Conservation (phyloP, 768 basidiomycete genomes). For the Amanita inopinata region DNA sequence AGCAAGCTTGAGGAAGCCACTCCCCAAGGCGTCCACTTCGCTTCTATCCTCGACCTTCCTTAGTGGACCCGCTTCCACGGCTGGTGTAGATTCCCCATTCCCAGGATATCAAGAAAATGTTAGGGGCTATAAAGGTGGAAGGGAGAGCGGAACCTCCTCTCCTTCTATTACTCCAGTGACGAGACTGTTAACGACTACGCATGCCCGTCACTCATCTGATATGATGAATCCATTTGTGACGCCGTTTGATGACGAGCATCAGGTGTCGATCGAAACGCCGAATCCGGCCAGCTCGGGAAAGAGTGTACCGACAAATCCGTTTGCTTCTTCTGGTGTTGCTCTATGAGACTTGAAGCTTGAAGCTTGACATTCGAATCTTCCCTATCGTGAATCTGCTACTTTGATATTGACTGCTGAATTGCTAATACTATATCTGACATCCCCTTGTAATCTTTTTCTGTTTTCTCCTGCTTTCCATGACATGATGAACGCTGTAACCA, state of each 20-base stretch:
- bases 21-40: background rate
- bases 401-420: too few relatives aligned
- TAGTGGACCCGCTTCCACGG: background rate
- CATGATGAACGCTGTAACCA: too few relatives aligned
- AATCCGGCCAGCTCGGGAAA: conserved; percentile 5
- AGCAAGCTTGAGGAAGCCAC: background rate
- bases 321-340: conserved; percentile 6
- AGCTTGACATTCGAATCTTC: too few relatives aligned
- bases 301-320: conserved; percentile 5
- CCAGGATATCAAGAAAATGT: too few relatives aligned
- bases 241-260: conserved; percentile 69
- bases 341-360: too few relatives aligned
- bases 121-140: too few relatives aligned
- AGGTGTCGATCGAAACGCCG: conserved; percentile 17
- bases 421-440: too few relatives aligned
- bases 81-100: background rate
- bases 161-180: conserved; percentile 28
- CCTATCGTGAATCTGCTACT: too few relatives aligned
- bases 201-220: conserved; percentile 31
- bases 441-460: too few relatives aligned
- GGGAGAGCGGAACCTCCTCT: conserved; percentile 13
- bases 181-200: conserved; percentile 32
- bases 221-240: conserved; percentile 56
- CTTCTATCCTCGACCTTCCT: background rate
- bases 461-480: too few relatives aligned